Base-by-base conservation (phyloP, 768 basidiomycete species). In the Boletus rubropictus region DNA sequence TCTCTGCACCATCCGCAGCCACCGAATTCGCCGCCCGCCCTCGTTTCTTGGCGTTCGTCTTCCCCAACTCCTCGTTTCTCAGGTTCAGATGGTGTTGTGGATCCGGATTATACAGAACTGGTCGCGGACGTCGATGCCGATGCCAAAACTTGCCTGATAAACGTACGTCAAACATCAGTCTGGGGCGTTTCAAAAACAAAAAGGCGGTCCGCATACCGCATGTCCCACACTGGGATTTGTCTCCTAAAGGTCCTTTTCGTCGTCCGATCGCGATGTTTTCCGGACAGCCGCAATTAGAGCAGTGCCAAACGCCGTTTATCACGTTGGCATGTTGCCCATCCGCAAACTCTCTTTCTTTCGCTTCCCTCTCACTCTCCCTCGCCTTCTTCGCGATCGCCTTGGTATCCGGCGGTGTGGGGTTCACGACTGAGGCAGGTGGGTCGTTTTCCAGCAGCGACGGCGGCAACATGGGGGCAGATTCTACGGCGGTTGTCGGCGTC, bases 281-380 rank as follows among this genome's bases (percentile, higher is more conserved):
- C 0, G 93, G 93, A 61, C 88, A 88, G 5, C 93, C 93, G 57
- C 90, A 96, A 60, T 92, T 95, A 17, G 89, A 91, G 62, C 93
- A 97, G 68, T 92, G 89, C 93, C 93, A 96, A 4, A 88, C 75
- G 1, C 89, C 90, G 54, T 92, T 72, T 61, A 92, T 85, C 56
- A 79, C 74, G 61, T 90, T 88, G 32, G 83, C 75, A 58, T 88
- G 88, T 60, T 89, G 86, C 7, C 87, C 85, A 57, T 90, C 84
- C 33, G 82, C 82, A 60, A 82, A 88, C 65, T 88, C 88, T 60
- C 75, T 83, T 64, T 88, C 86, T 64, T 89, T 90, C 18, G 89
- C 87, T 59, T 89, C 86, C 28, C 84, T 70, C 67, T 89, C 88
- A 12, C 80, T 72, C 63, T 89, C 89, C 67, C 84, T 86, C 20